Conservation (phyloP, 2,329 filamentous ascomycete species). For the Lomentospora prolificans region DNA sequence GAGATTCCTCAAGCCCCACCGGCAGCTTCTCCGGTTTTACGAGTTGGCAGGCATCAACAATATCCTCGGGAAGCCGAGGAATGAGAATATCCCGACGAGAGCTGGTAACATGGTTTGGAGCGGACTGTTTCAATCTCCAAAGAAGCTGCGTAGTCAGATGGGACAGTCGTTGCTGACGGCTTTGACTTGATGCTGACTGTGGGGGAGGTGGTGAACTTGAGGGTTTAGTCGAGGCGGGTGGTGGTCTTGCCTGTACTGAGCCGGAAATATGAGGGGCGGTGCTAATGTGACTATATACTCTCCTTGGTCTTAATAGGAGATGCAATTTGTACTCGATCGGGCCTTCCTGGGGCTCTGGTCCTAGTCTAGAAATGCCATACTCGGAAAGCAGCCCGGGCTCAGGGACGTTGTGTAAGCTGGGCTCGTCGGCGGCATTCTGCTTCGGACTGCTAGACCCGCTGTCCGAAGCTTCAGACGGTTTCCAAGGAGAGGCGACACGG, state of each 20-base stretch:
- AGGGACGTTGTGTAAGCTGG: constrained; percentile 1
- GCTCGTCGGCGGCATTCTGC: constrained; percentile 24
- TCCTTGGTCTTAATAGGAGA: constrained; percentile 68
- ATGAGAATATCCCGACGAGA: constrained; percentile 64
- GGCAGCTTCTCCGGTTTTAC: constrained; percentile 48
- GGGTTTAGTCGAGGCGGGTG: constrained; percentile 19
- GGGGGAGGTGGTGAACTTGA: constrained; percentile 14
- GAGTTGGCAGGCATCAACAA: constrained; percentile 33
- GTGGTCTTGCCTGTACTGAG: constrained; percentile 8
- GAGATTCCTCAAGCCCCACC: constrained; percentile 82
- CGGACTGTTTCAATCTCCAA: constrained; percentile 92
- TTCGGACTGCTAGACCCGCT: constrained; percentile 45
- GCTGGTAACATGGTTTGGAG: constrained; percentile 76
- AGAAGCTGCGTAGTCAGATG: constrained; percentile 90
- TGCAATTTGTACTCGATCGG: constrained; percentile 97
- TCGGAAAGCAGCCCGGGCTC: constrained; percentile 39
- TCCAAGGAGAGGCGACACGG: constrained; percentile 85
- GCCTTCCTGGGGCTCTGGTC: constrained; percentile 86
- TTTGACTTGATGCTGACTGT: constrained; percentile 47
- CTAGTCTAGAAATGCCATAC: constrained; percentile 63
- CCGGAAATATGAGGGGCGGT: constrained; percentile 31
- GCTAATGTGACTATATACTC: constrained; percentile 62
- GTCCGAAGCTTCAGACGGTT: constrained; percentile 49
- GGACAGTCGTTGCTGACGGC: constrained; percentile 73
- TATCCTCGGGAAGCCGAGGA: constrained; percentile 61